Conservation (phyloP, 176 grass and related monocot species). For the Alloteropsis semialata region DNA sequence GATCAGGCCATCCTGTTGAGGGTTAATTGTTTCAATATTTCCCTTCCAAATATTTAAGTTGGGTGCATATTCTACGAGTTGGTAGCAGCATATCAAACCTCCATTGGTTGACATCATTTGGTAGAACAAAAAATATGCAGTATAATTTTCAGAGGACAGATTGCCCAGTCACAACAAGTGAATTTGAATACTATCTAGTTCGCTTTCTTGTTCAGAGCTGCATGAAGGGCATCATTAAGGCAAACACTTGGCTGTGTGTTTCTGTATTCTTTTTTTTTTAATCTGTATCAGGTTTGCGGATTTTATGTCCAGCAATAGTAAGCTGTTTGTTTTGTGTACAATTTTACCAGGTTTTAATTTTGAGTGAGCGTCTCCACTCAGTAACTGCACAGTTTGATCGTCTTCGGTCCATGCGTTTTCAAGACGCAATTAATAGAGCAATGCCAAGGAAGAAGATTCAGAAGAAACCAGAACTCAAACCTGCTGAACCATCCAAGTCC, state of each 20-base stretch:
- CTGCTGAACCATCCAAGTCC: constrained; percentile 38
- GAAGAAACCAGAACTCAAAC: constrained; percentile 58
- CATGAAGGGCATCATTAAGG: background rate
- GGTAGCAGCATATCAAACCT: background rate
- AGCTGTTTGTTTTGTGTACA: background rate
- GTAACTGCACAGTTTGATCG: constrained; percentile 85
- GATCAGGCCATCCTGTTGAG: background rate
- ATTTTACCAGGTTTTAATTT: constrained; percentile 82
- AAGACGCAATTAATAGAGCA: constrained; percentile 84
- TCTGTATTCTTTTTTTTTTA: background rate
- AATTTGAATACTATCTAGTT: background rate
- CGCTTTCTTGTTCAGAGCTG: background rate
- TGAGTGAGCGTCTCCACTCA: constrained; percentile 76
- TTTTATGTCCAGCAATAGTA: background rate
- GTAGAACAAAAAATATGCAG: background rate
- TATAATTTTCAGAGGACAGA: background rate
- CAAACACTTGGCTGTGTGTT: background rate
- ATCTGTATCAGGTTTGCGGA: background rate
- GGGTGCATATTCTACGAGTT: background rate
- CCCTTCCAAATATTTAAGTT: background rate
- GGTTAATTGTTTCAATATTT: background rate
- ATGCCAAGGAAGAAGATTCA: constrained; percentile 80
- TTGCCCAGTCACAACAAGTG: background rate
- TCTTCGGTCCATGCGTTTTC: constrained; percentile 78
- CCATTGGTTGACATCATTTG: background rate